Evolutionary conservation across 495 filamentous ascomycete genomes (phyloP).

Genomic region (Hypoxylon fuscum): DNA sequence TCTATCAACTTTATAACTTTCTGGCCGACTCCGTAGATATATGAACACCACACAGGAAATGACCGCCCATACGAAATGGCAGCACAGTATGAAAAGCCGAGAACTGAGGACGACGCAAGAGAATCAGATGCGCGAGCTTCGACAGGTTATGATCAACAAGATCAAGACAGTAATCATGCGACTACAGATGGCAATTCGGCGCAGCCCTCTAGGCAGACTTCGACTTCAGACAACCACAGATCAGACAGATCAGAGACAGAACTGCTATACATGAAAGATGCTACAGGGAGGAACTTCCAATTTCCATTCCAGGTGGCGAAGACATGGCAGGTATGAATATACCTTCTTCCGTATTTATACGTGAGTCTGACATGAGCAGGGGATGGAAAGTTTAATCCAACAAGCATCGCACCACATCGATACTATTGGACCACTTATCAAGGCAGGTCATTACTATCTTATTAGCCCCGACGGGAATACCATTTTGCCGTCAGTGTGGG

Average conservation of each 20-base stretch:
- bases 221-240: background rate
- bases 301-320: background rate
- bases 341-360: background rate
- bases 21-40: background rate
- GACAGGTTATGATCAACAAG: too few species aligned
- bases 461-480: background rate
- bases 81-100: background rate
- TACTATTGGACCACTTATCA: background rate
- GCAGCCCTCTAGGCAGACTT: background rate
- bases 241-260: background rate
- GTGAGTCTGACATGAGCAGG: background rate
- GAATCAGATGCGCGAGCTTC: background rate
- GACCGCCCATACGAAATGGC: background rate
- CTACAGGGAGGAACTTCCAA: background rate
- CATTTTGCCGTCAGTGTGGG: background rate
- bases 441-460: background rate
- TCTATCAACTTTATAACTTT: too few species aligned
- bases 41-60: background rate
- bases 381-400: background rate
- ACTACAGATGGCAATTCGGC: background rate
- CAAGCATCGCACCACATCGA: background rate
- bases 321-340: background rate
- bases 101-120: background rate
- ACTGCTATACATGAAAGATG: background rate
- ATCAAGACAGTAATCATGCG: too few species aligned